phyloP scores from a whole-genome alignment of 1,139 yeast genomes.

The Scheffersomyces titani region DNA sequence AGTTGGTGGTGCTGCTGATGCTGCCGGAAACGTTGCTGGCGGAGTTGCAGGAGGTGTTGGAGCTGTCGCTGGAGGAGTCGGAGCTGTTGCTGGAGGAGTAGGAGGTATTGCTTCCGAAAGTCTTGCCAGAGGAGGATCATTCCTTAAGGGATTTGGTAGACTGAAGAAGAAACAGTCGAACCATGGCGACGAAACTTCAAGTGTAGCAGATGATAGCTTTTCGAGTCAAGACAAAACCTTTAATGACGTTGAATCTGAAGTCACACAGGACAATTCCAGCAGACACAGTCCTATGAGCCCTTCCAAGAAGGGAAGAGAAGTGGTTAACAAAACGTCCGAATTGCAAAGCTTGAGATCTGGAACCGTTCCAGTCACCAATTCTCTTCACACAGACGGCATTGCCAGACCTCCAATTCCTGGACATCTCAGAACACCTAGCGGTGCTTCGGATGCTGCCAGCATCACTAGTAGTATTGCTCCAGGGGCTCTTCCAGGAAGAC shows the following conservation, averaged over 20 bases:
- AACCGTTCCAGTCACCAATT: neutral
- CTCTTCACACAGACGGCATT: constrained; percentile 25
- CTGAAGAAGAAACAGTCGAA: constrained; percentile 19
- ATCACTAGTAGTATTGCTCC: constrained; percentile 37
- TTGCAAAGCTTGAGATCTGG: constrained; percentile 27
- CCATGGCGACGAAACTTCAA: constrained; percentile 2
- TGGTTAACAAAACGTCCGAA: constrained; percentile 16
- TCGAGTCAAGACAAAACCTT: neutral
- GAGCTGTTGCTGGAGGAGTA: constrained; percentile 26
- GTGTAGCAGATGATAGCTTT: constrained; percentile 1
- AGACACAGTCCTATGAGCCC: constrained; percentile 1
- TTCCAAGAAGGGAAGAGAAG: constrained; percentile 1
- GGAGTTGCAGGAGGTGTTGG: constrained; percentile 47
- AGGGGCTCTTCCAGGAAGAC: constrained; percentile 53
- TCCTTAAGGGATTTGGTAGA: constrained; percentile 36
- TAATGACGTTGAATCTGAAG: constrained; percentile 1
- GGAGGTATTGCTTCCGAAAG: constrained; percentile 45
- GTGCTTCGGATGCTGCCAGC: constrained; percentile 29
- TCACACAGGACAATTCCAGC: neutral
- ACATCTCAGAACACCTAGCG: constrained; percentile 30
- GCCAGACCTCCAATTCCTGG: constrained; percentile 34
- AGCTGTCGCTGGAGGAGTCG: constrained; percentile 31
- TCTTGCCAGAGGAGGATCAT: constrained; percentile 45
- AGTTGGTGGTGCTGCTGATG: constrained; percentile 43
- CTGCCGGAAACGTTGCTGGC: constrained; percentile 35